Evolutionary conservation across 2,329 filamentous ascomycete species (phyloP).

Genomic region (Drechslera avenae): DNA sequence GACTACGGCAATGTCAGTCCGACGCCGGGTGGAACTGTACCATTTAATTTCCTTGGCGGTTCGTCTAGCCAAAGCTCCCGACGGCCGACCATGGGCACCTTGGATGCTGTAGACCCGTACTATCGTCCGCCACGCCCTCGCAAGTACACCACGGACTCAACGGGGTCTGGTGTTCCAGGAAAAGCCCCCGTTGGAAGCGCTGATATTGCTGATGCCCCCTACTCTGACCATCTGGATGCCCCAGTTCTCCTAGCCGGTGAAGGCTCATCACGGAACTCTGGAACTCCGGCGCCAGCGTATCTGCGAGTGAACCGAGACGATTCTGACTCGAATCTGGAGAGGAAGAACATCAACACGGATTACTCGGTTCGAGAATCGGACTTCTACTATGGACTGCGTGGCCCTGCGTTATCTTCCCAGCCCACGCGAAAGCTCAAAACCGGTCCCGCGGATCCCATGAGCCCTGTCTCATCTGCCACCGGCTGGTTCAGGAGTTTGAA

Average conservation of each 20-base stretch:
- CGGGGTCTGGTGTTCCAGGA: constrained; percentile 55
- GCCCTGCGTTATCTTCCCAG: constrained; percentile 80
- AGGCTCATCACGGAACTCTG: constrained; percentile 40
- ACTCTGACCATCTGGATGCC: constrained; percentile 51
- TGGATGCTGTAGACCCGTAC: constrained; percentile 70
- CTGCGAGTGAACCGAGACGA: constrained; percentile 54
- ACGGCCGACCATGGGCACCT: constrained; percentile 43
- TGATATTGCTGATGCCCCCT: constrained; percentile 54
- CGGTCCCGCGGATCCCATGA: constrained; percentile 91
- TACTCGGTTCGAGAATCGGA: constrained; percentile 95
- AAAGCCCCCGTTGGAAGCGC: constrained; percentile 54
- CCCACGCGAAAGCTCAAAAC: constrained; percentile 87
- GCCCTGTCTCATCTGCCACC: constrained; percentile 84
- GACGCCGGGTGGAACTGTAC: constrained; percentile 74
- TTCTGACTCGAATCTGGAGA: constrained; percentile 61
- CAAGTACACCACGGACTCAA: constrained; percentile 59
- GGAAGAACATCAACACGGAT: constrained; percentile 68
- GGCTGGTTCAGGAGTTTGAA: constrained; percentile 76
- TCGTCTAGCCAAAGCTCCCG: constrained; percentile 50
- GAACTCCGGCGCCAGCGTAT: constrained; percentile 55
- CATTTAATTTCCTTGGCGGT: constrained; percentile 69
- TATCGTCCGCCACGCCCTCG: constrained; percentile 82
- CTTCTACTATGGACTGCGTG: constrained; percentile 93
- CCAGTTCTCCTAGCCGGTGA: constrained; percentile 39
- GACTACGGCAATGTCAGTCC: constrained; percentile 66